phyloP scores from a whole-genome alignment of 352 stramenopile species.

The Thalassiosira exigua region DNA sequence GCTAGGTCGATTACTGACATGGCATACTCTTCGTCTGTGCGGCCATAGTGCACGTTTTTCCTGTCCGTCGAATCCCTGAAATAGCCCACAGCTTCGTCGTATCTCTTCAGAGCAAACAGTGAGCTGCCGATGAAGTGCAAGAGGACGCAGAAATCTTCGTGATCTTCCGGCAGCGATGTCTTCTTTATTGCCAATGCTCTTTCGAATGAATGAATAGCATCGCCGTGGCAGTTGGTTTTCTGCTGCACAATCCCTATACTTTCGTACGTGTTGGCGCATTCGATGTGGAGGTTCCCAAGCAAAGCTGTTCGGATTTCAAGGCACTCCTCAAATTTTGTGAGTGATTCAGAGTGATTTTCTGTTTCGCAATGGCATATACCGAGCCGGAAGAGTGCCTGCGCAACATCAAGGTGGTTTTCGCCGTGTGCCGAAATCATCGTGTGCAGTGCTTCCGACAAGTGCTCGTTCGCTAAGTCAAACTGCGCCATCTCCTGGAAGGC shows the following conservation, averaged over 20 bases:
- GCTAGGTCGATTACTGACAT: constrained; percentile 63
- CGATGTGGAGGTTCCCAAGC: constrained; percentile 59
- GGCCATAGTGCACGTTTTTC: constrained; percentile 53
- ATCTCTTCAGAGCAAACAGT: constrained; percentile 53
- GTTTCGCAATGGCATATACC: constrained; percentile 71
- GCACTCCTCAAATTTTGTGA: constrained; percentile 63
- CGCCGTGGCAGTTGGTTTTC: constrained; percentile 61
- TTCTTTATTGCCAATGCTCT: constrained; percentile 70
- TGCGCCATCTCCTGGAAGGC: constrained; percentile 63
- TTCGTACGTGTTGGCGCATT: constrained; percentile 68
- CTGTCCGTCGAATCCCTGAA: constrained; percentile 53
- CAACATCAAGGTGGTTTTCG: constrained; percentile 54
- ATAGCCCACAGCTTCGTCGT: constrained; percentile 43
- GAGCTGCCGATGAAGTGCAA: constrained; percentile 66
- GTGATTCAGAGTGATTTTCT: constrained; percentile 55
- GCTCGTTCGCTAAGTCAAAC: constrained; percentile 54
- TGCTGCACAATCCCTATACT: constrained; percentile 75
- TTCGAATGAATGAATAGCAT: constrained; percentile 68
- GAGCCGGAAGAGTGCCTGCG: constrained; percentile 65
- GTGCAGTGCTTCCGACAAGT: constrained; percentile 54
- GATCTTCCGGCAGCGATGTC: constrained; percentile 45
- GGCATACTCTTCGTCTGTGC: constrained; percentile 60
- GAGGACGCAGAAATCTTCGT: constrained; percentile 67
- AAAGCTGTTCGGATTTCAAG: constrained; percentile 57
- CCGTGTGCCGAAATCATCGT: constrained; percentile 47